Percentiles rank a stretch among this genome's conserved stretches.
These are phyloP conservation scores for Epichloe festucae DNA, from an alignment of 2,329 filamentous ascomycete species.

Conservation along the genomic window DNA sequence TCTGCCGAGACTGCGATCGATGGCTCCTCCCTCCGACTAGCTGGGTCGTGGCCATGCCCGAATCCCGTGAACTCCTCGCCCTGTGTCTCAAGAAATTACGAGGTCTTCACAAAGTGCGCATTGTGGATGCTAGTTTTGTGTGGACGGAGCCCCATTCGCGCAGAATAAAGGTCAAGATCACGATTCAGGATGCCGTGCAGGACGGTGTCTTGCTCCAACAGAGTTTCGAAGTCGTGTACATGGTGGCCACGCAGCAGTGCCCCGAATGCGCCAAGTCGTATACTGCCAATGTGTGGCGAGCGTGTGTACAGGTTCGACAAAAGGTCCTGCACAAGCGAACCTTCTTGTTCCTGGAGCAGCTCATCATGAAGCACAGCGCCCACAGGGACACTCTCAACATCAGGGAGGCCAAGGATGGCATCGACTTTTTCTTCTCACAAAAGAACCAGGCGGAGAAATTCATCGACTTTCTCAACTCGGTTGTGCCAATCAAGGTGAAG, in stretches of 20 bases:
- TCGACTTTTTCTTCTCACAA: constrained; percentile 89
- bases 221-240: constrained; percentile 86
- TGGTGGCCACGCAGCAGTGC: constrained; percentile 86
- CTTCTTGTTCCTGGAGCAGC: constrained; percentile 65
- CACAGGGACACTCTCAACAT: constrained; percentile 95
- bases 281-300: constrained; percentile 91
- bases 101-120: constrained; percentile 77
- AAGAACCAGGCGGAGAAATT: constrained; percentile 88
- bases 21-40: constrained; percentile 78
- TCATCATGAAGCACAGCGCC: constrained; percentile 87
- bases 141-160: constrained; percentile 98
- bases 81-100: constrained; percentile 80
- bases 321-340: constrained; percentile 91
- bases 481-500: constrained; percentile 65
- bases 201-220: constrained; percentile 68
- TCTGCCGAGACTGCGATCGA: constrained; percentile 87
- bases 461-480: constrained; percentile 76
- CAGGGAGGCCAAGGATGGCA: constrained; percentile 87
- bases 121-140: constrained; percentile 91
- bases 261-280: constrained; percentile 92
- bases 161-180: constrained; percentile 88
- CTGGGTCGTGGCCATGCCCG: constrained; percentile 74
- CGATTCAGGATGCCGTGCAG: constrained; percentile 60
- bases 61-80: constrained; percentile 85
- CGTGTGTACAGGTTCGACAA: constrained; percentile 86